Percentiles rank a stretch among this genome's conserved stretches.
Evolutionary conservation across 176 grass and related monocot species (phyloP).

Genomic region (Typha latifolia): DNA sequence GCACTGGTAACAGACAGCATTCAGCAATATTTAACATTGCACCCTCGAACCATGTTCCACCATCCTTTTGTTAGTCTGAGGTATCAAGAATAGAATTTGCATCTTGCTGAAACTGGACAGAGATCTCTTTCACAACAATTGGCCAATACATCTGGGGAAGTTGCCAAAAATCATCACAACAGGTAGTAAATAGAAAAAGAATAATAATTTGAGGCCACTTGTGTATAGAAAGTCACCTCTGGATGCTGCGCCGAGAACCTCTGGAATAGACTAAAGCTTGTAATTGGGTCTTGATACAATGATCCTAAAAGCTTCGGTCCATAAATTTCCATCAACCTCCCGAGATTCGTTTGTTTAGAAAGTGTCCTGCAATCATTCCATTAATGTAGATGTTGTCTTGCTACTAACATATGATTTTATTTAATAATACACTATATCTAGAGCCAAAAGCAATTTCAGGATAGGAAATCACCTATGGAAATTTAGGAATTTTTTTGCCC

Average conservation of each 20-base stretch:
- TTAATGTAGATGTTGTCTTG: background rate
- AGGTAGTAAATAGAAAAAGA: background rate
- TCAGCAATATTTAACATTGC: conserved; percentile 85
- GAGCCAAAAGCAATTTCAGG: too few species aligned
- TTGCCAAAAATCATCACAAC: background rate
- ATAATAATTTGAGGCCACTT: background rate
- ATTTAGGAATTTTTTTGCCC: too few species aligned
- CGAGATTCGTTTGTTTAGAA: conserved; percentile 69
- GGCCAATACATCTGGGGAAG: conserved; percentile 65
- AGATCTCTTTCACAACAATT: conserved; percentile 52
- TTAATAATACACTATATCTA: too few species aligned
- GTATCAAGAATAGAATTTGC: conserved; percentile 55
- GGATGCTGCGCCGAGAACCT: conserved; percentile 51
- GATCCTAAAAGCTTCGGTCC: conserved; percentile 60
- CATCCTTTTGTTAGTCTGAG: conserved; percentile 56
- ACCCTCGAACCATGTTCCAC: conserved; percentile 65
- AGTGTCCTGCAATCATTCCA: conserved; percentile 32
- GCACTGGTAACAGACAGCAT: conserved; percentile 72
- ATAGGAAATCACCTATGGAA: too few species aligned
- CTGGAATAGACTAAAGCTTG: conserved; percentile 51
- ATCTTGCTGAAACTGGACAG: conserved; percentile 45
- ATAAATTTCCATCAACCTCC: conserved; percentile 66
- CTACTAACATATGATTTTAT: too few species aligned
- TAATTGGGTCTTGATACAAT: conserved; percentile 63
- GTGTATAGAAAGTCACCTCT: conserved; percentile 36